Evolutionary conservation across 2,329 filamentous ascomycete species (phyloP), one percentile per base, ranked within the genome.

Genomic region (Periconia digitata): DNA sequence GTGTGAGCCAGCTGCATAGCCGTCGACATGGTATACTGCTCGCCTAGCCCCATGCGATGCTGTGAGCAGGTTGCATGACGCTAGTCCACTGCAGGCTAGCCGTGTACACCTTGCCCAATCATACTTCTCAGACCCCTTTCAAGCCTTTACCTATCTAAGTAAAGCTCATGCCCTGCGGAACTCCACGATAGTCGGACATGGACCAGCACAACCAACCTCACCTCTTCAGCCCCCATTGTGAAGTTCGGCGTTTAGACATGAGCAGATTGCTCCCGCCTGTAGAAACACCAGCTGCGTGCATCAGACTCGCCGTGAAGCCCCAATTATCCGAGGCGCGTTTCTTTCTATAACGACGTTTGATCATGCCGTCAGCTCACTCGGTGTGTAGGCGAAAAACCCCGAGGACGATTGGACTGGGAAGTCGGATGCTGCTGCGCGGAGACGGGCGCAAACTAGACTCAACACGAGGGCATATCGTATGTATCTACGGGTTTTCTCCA

Each of bases 381-480:
- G 41, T 20, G 27, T 44, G 8, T 36, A 44, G 41, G 41, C 41
- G 24, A 36, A 7, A 36, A 36, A 20, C 17, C 22, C 7, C 21
- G 27, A 40, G 12, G 49, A 51, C 23, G 42, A 48, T 27, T 51
- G 49, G 49, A 52, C 45, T 17, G 49, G 49, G 8, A 35, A 23
- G 6, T 36, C n/a, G 22, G 43, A 46, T 40, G 37, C 46, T 8
- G 36, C 21, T 8, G 39, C 45, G 23, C 27, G 49, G 12, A 48
- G 46, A 37, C 43, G 40, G 35, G 32, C 27, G 8, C 49, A 52
- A 20, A 52, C 43, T 35, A 49, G 49, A 36, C 40, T 52, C 12
- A 52, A 49, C 20, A 35, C 40, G 12, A 48, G 49, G 36, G 46
- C 49, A 16, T 48, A 48, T 21, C 45, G 49, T 52, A 49, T 22